Evolutionary conservation across 1,284 basidiomycete genomes (phyloP), one percentile per base, ranked within the genome.

Genomic region (Ceratobasidium sp.): DNA sequence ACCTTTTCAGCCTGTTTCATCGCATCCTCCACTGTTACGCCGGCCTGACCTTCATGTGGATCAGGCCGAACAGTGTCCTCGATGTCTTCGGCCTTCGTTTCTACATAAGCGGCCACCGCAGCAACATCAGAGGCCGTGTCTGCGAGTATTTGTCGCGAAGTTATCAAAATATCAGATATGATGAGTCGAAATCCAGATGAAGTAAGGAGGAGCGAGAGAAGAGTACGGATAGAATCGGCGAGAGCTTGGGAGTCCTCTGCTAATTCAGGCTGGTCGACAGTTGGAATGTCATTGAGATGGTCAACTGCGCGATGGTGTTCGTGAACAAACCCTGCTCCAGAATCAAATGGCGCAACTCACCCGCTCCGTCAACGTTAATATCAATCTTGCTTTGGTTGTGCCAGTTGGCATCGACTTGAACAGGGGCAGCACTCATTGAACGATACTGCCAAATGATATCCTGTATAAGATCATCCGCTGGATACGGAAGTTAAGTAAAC

Each of bases 391-490:
- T 69, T 32, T 69, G 64, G 39, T 69, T 69, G 18, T 69, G 64
- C 52, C 50, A 57, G 28, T 69, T 69, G 28, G 72, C 76, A 26
- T 80, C 76, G n/a, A 82, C 73, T 6, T 76, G 67, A 30, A 80
- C 55, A 8, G 78, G 77, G 16, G 60, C 71, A 2, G 64, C 67
- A 39, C 79, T 76, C 30, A 80, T 77, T 30, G 78, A 76, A 36
- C 74, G 73, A 9, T 80, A 73, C 50, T 81, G 78, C 71, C 79
- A 83, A 26, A 84, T 73, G 1, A 85, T 43, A 28, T 85, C 82
- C 74, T 87, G 85, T 1, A 86, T 8, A 70, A 77, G 80, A 76
- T 86, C 79, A 74, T 86, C 85, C 69, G 80, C 85, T 86, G 14
- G 26, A 32, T 30, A 61, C 36, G 41, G 48, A 10, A 0, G 46